Evolutionary conservation across 1,284 basidiomycete species (phyloP), one percentile per base, ranked within the genome.

Genomic region (Leccinum fallax): DNA sequence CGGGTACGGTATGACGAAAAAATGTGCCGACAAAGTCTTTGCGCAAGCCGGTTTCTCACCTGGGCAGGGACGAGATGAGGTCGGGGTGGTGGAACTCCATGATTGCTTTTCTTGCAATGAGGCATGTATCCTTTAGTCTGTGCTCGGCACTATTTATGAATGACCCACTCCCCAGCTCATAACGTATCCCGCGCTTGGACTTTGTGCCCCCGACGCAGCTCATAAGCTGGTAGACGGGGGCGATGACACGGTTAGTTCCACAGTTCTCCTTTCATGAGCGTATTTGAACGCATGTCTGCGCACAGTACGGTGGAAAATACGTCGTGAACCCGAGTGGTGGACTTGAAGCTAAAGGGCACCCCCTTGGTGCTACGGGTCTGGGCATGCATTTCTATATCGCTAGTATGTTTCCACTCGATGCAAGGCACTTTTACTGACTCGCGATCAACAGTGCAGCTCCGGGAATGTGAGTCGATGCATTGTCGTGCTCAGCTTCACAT

Each of bases 311-410:
- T 32, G 93, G 93, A 13, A 93, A 93, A 74, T 95, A 85, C 65
- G 91, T 95, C n/a, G 77, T 95, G 56, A 95, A 95, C 70, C 92
- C 94, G 0, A 90, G 88, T 59, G 93, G 93, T 38, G 93, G 93
- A 0, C 82, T 95, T 34, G 92, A 95, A 73, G 90, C 91, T 36
- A 95, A 94, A 73, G 93, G 93, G 2, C 90, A 93, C 72, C 92
- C 92, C 3, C 80, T 94, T 21, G 93, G 93, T 49, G 93, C 93
- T 2, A 93, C 91, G 7, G 93, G 93, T 1, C 76, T 95, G 16
- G 93, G 90, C 38, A 94, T 94, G 92, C 89, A 93, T 72, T 94
- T 93, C 74, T 95, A 93, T 73, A 90, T 95, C 65, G 84, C 87
- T 66, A 90, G 88, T 88, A 73, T 16, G 53, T 26, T n/a, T 67